Evolutionary conservation across 208 protist genomes (phyloP).

Genomic region (Acanthamoeba quina): DNA sequence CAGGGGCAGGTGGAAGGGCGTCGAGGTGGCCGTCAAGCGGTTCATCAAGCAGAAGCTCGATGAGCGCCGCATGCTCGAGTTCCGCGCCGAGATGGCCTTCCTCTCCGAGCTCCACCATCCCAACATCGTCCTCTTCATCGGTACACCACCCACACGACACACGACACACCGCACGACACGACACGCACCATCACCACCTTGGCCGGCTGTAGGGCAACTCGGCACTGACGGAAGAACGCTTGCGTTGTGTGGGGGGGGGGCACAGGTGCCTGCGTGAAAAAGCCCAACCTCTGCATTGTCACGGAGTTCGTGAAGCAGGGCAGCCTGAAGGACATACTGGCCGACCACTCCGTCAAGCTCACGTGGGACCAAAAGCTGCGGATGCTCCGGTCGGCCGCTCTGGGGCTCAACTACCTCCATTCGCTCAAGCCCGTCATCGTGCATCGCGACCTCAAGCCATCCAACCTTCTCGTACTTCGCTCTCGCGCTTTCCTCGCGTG

Average conservation of each 20-base stretch:
- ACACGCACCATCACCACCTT: not conserved
- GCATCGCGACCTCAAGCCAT: constrained; percentile 34
- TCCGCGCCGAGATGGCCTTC: constrained; percentile 61
- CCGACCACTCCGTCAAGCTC: constrained; percentile 7
- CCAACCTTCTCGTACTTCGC: not conserved
- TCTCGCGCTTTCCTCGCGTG: too few species aligned
- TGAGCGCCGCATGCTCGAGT: constrained; percentile 47
- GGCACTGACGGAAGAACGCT: too few species aligned
- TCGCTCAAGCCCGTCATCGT: not conserved
- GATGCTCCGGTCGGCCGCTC: not conserved
- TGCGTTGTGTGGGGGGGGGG: too few species aligned
- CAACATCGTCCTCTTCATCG: constrained; percentile 69
- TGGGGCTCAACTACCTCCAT: constrained; percentile 63
- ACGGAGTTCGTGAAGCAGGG: constrained; percentile 82
- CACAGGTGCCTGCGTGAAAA: constrained; percentile 48
- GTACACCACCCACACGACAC: not conserved
- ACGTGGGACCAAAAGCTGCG: constrained; percentile 20
- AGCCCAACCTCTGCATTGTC: constrained; percentile 84
- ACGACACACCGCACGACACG: not conserved
- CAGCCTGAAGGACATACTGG: constrained; percentile 77
- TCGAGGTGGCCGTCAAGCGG: constrained; percentile 15
- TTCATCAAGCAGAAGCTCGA: constrained; percentile 65
- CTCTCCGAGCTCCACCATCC: constrained; percentile 42
- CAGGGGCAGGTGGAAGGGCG: constrained; percentile 35
- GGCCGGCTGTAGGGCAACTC: too few species aligned